A percentile compares a stretch with the other conserved stretches of the same genome.
These are phyloP conservation scores for Boletus calvinii DNA, from an alignment of 1,284 basidiomycete species.

Conservation along the genomic window DNA sequence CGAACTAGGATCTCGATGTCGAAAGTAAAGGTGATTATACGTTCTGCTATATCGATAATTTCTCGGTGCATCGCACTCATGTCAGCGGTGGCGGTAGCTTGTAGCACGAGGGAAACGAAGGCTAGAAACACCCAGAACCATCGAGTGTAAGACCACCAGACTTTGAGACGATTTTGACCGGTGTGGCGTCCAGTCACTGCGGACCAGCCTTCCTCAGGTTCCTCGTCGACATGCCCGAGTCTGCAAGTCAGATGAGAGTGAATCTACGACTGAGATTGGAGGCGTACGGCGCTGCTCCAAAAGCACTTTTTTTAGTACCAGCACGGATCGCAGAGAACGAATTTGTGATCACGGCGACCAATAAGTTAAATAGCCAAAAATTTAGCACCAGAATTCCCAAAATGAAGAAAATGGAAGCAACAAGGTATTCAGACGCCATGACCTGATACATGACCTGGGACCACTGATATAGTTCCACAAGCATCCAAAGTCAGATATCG, in stretches of 20 bases:
- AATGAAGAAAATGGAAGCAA: conserved; percentile 89
- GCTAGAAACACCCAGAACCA: conserved; percentile 82
- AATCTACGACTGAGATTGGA: not conserved
- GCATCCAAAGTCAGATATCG: not conserved
- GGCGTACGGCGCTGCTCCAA: conserved; percentile 74
- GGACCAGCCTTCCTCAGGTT: conserved; percentile 61
- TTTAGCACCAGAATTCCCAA: conserved; percentile 82
- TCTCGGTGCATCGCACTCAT: conserved; percentile 46
- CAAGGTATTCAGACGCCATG: conserved; percentile 91
- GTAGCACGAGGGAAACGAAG: conserved; percentile 69
- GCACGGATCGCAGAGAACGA: conserved; percentile 90
- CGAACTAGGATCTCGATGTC: conserved; percentile 87
- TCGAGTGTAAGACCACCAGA: conserved; percentile 59
- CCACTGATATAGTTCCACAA: conserved; percentile 48
- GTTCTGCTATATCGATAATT: conserved; percentile 67
- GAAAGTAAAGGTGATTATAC: conserved; percentile 82
- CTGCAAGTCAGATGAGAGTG: conserved; percentile 31
- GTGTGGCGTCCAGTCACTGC: conserved; percentile 45
- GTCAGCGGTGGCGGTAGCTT: conserved; percentile 71
- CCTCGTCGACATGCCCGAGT: conserved; percentile 47
- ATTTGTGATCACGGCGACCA: conserved; percentile 96
- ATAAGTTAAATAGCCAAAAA: conserved; percentile 93
- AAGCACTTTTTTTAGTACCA: conserved; percentile 91
- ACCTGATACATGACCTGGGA: conserved; percentile 84
- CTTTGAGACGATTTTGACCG: conserved; percentile 49